Percentiles rank a stretch among this genome's conserved stretches.
These are phyloP conservation scores for Neohortaea acidophila DNA, from an alignment of 495 filamentous ascomycete species.

Conservation along the genomic window DNA sequence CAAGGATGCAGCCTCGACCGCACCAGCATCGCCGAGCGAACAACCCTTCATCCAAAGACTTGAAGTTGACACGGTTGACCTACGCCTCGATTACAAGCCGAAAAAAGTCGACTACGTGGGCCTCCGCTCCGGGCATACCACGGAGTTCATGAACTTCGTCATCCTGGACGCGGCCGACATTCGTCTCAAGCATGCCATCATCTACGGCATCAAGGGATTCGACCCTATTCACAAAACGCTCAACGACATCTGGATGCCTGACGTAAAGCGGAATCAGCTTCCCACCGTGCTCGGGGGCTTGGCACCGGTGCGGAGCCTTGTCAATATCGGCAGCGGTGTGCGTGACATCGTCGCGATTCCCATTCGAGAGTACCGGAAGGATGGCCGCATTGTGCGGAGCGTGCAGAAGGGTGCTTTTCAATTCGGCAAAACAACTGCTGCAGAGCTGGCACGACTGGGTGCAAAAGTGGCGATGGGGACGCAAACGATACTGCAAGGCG, in stretches of 20 bases:
- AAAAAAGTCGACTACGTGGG: conserved; percentile 91
- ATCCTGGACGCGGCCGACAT: conserved; percentile 81
- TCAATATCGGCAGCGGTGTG: conserved; percentile 78
- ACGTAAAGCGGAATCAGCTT: conserved; percentile 80
- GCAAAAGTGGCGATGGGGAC: conserved; percentile 92
- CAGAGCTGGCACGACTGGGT: conserved; percentile 78
- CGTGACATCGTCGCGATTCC: conserved; percentile 76
- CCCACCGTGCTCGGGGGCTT: conserved; percentile 77
- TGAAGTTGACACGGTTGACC: conserved; percentile 65
- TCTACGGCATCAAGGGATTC: conserved; percentile 83
- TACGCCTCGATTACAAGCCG: conserved; percentile 93
- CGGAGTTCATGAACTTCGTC: conserved; percentile 98
- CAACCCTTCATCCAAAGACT: conserved; percentile 80
- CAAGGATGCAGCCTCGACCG: conserved; percentile 55
- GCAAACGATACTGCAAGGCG: conserved; percentile 74
- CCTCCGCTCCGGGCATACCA: conserved; percentile 91
- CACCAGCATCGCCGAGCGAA: conserved; percentile 19
- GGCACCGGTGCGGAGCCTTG: conserved; percentile 74
- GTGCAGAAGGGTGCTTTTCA: conserved; percentile 77
- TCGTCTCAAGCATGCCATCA: conserved; percentile 71
- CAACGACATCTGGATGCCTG: conserved; percentile 95
- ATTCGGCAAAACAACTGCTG: conserved; percentile 85
- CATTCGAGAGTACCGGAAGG: conserved; percentile 81
- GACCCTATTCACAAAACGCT: conserved; percentile 73
- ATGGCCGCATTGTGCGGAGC: conserved; percentile 80